Evolutionary conservation across 345 rosid species (phyloP).

Genomic region (Aurinia saxatilis): DNA sequence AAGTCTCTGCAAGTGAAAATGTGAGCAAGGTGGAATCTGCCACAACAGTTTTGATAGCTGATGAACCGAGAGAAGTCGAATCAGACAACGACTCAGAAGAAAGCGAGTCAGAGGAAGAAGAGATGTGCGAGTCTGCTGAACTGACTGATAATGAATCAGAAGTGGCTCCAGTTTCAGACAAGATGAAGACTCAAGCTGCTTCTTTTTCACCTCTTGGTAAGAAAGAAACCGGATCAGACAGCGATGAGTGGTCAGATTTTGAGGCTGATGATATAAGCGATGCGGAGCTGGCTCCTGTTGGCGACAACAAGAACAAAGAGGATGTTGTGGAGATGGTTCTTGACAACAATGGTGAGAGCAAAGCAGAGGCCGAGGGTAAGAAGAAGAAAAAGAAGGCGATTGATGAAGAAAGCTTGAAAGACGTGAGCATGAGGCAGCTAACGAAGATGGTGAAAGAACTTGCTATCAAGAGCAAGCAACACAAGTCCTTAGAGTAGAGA

Average conservation of each 20-base stretch:
- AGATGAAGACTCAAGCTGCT: constrained; percentile 4
- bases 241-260: constrained; percentile 23
- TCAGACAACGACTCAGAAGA: not conserved
- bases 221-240: not conserved
- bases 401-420: constrained; percentile 25
- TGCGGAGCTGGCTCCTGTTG: not conserved
- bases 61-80: not conserved
- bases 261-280: not conserved
- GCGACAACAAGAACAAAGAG: constrained; percentile 7
- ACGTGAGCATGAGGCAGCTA: constrained; percentile 40
- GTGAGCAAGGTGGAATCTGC: not conserved
- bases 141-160: not conserved
- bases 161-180: constrained; percentile 9
- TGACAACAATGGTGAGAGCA: constrained; percentile 32
- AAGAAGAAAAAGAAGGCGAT: constrained; percentile 10
- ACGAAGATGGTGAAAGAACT: constrained; percentile 39
- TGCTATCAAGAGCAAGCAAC: constrained; percentile 16
- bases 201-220: not conserved
- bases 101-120: not conserved
- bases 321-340: constrained; percentile 8
- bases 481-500: constrained; percentile 1
- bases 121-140: constrained; percentile 6
- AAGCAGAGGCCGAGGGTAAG: constrained; percentile 10
- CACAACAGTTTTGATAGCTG: not conserved
- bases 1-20: constrained; percentile 1